These are phyloP conservation scores for Ascochyta koolunga DNA, from an alignment of 2,329 filamentous ascomycete genomes.

Conservation along the genomic window DNA sequence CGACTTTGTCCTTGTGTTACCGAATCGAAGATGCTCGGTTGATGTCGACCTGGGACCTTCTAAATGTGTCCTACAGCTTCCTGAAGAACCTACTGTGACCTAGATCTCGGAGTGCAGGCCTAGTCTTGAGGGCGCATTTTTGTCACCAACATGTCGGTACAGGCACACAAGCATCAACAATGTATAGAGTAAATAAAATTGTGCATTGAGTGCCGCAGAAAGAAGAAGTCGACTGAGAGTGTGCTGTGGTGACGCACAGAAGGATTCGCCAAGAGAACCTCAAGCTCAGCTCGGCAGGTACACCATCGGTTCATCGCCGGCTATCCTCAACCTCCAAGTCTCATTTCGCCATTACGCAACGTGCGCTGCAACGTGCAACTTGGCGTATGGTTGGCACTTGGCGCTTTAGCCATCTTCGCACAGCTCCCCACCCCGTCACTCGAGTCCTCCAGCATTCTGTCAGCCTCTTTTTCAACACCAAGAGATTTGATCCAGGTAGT, in stretches of 20 bases:
- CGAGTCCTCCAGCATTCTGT: slow-evolving; percentile 10
- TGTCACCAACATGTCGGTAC: neutral
- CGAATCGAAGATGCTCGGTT: slow-evolving; percentile 19
- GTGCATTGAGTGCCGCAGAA: neutral
- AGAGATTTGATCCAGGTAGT: slow-evolving; percentile 16
- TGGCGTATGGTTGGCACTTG: slow-evolving; percentile 15
- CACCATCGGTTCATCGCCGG: slow-evolving; percentile 11
- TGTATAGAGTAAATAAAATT: neutral
- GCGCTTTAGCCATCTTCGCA: slow-evolving; percentile 11
- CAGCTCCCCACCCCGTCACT: slow-evolving; percentile 9
- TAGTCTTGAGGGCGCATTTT: neutral
- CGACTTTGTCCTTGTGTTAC: slow-evolving; percentile 26
- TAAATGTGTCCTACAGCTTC: slow-evolving; percentile 17
- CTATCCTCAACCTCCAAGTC: slow-evolving; percentile 9
- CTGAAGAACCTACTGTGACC: neutral
- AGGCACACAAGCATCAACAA: neutral
- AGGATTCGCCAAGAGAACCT: slow-evolving; percentile 8
- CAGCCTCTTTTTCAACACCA: slow-evolving; percentile 11
- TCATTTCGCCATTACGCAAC: slow-evolving; percentile 12
- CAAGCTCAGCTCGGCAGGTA: slow-evolving; percentile 19
- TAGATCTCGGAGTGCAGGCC: neutral
- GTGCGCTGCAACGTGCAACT: slow-evolving; percentile 14
- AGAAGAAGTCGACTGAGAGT: neutral
- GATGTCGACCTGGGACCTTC: slow-evolving; percentile 20
- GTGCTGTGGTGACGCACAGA: slow-evolving; percentile 5